These are phyloP conservation scores for Fraxinus latifolia DNA, from an alignment of 305 asterid species.

Conservation along the genomic window DNA sequence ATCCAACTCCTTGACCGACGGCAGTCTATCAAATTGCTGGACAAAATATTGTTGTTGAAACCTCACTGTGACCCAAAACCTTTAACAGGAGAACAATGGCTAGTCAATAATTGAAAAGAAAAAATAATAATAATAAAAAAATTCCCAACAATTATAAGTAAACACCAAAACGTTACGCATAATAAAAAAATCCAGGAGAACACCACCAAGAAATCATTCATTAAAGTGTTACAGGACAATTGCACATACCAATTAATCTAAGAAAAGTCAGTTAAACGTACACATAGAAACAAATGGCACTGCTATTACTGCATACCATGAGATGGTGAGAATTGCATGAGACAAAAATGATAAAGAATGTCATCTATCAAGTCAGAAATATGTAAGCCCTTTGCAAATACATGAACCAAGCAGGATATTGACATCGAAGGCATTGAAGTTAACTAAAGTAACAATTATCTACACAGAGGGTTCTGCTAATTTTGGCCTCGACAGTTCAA, in stretches of 20 bases:
- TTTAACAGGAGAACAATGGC: conserved; percentile 35
- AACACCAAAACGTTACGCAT: not conserved
- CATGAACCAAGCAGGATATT: not conserved
- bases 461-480: not conserved
- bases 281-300: not conserved
- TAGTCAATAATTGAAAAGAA: conserved; percentile 18
- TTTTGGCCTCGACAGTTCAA: not conserved
- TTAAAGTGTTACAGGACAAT: not conserved
- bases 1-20: conserved; percentile 61
- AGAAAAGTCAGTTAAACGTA: not conserved
- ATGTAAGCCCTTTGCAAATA: not conserved
- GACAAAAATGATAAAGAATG: not conserved
- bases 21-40: conserved; percentile 53
- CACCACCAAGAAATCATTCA: not conserved
- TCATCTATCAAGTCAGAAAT: not conserved
- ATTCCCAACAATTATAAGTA: conserved; percentile 2
- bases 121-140: not conserved
- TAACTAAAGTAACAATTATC: not conserved
- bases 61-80: conserved; percentile 93
- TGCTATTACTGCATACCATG: not conserved
- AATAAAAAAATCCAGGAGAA: conserved; percentile 15
- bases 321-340: not conserved
- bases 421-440: not conserved
- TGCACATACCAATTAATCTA: not conserved
- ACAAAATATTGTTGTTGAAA: conserved; percentile 65